Evolutionary conservation across 108 stramenopile genomes (phyloP).

Genomic region (Cyclotella choctawhatcheeana): DNA sequence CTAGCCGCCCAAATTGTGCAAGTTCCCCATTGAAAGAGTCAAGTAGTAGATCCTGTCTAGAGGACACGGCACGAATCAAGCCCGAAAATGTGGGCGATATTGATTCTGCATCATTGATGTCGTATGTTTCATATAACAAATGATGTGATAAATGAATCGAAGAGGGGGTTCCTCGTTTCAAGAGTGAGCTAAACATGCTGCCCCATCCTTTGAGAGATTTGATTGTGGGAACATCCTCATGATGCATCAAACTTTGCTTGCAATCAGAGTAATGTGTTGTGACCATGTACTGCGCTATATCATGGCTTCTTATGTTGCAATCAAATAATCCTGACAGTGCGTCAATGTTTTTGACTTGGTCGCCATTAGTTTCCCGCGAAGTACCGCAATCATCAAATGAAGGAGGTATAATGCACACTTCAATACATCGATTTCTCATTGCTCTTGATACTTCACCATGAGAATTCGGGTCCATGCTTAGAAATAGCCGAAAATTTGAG

Average conservation of each 20-base stretch:
- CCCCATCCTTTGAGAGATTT: conserved; percentile 53
- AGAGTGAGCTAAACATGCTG: conserved; percentile 31
- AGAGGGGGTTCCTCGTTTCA: conserved; percentile 46
- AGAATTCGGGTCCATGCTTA: conserved; percentile 86
- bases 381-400: conserved; percentile 3
- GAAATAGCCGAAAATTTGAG: conserved; percentile 94
- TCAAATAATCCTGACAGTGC: conserved; percentile 42
- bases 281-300: conserved; percentile 32
- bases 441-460: conserved; percentile 97
- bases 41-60: conserved; percentile 33
- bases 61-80: conserved; percentile 29
- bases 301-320: conserved; percentile 35
- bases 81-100: conserved; percentile 15
- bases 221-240: conserved; percentile 40
- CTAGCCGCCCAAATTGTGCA: conserved; percentile 31
- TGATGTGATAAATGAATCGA: conserved; percentile 34
- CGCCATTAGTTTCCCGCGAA: conserved; percentile 4
- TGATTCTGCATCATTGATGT: neutral
- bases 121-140: conserved; percentile 45
- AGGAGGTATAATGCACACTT: conserved; percentile 73
- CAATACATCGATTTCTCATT: conserved; percentile 99
- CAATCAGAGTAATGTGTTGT: conserved; percentile 33
- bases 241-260: conserved; percentile 27
- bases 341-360: conserved; percentile 37
- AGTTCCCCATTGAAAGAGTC: conserved; percentile 27